A percentile compares a stretch with the other conserved stretches of the same genome.
These are phyloP conservation scores for Aphanomyces astaci DNA, from an alignment of 352 stramenopile species.

Conservation along the genomic window DNA sequence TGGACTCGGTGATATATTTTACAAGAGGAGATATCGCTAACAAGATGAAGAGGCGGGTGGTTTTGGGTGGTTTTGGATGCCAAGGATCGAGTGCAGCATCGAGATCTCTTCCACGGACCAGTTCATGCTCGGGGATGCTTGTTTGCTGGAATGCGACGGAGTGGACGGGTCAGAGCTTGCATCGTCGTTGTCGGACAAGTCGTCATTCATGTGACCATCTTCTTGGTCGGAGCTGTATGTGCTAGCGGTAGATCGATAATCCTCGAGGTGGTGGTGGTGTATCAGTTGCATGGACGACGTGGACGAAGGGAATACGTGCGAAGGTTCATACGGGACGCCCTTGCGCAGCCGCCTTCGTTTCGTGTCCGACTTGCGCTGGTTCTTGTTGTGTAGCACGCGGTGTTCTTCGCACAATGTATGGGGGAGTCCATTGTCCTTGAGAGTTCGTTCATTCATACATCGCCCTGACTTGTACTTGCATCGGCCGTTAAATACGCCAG, in stretches of 20 bases:
- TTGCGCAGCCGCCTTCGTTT: slow-evolving; percentile 16
- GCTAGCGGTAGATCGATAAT: slow-evolving; percentile 1
- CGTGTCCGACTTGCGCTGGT: slow-evolving; percentile 24
- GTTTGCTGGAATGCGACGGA: not conserved
- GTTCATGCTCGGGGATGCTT: not conserved
- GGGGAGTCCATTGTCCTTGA: slow-evolving; percentile 24
- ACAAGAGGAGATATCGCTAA: not conserved
- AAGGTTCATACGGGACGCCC: slow-evolving; percentile 4
- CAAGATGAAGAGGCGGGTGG: not conserved
- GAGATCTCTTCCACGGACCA: slow-evolving; percentile 1
- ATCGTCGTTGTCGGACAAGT: not conserved
- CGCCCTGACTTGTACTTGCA: slow-evolving; percentile 25
- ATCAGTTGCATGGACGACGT: not conserved
- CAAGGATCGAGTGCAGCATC: slow-evolving; percentile 6
- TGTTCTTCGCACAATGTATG: slow-evolving; percentile 25
- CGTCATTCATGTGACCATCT: not conserved
- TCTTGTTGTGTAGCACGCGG: slow-evolving; percentile 23
- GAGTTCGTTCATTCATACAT: slow-evolving; percentile 24
- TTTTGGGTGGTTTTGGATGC: not conserved
- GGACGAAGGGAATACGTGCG: too few relatives aligned
- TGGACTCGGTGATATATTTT: not conserved
- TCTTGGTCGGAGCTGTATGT: slow-evolving; percentile 9
- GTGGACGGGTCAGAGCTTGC: not conserved
- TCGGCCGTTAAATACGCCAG: slow-evolving; percentile 2
- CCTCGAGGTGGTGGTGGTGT: not conserved